Evolutionary conservation across 1,139 yeast genomes (phyloP).

Genomic region (Hyphopichia wangnamkhiaoensis): DNA sequence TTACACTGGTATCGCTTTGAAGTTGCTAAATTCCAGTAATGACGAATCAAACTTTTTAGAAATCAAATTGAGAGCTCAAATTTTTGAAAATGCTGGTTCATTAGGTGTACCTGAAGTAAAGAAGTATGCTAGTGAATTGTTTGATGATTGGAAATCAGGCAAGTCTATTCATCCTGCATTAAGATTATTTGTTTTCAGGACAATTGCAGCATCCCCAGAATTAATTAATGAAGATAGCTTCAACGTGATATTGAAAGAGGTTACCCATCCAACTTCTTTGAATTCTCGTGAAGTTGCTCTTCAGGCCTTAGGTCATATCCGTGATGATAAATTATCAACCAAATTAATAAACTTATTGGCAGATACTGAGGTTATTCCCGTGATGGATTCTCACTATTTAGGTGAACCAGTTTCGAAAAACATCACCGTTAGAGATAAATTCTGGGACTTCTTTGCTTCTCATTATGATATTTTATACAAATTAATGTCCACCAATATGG

Average conservation of each 20-base stretch:
- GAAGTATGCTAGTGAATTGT: slow-evolving; percentile 44
- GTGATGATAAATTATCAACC: slow-evolving; percentile 34
- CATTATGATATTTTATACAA: slow-evolving; percentile 53
- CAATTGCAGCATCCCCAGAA: slow-evolving; percentile 47
- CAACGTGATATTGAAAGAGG: slow-evolving; percentile 49
- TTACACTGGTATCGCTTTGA: slow-evolving; percentile 30
- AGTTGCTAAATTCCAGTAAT: slow-evolving; percentile 33
- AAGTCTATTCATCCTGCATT: slow-evolving; percentile 54
- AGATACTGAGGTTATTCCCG: slow-evolving; percentile 50
- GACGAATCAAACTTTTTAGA: slow-evolving; percentile 45
- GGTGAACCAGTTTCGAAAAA: slow-evolving; percentile 55
- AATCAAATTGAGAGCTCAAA: slow-evolving; percentile 51
- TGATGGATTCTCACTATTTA: slow-evolving; percentile 70
- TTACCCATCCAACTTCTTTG: slow-evolving; percentile 56
- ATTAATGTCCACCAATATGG: slow-evolving; percentile 56
- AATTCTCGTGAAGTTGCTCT: slow-evolving; percentile 71
- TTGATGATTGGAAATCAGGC: slow-evolving; percentile 35
- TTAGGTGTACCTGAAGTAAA: slow-evolving; percentile 52
- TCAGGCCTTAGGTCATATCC: slow-evolving; percentile 58
- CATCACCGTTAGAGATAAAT: slow-evolving; percentile 44
- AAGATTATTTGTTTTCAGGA: slow-evolving; percentile 52
- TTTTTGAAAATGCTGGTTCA: slow-evolving; percentile 54
- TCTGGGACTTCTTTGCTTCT: slow-evolving; percentile 58
- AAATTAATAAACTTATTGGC: slow-evolving; percentile 41
- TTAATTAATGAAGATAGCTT: slow-evolving; percentile 46